phyloP scores from a whole-genome alignment of 2,329 filamentous ascomycete species.

The Zymoseptoria passerinii region DNA sequence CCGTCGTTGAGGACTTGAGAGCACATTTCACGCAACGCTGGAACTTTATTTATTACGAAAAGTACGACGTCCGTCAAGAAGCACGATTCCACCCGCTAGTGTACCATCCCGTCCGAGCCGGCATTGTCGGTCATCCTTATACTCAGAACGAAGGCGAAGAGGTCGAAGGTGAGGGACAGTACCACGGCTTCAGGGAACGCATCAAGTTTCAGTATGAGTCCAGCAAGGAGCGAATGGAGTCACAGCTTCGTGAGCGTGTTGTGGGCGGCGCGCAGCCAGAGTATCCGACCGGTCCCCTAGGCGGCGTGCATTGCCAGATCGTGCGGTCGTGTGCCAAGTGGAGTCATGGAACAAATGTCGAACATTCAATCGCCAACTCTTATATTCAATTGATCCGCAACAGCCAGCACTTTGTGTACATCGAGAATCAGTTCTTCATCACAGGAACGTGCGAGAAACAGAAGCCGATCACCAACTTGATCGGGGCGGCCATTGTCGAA shows the following conservation, averaged over 20 bases:
- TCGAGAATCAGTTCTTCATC: constrained; percentile 99
- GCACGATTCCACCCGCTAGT: constrained; percentile 38
- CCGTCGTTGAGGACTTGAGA: constrained; percentile 64
- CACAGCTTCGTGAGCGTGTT: constrained; percentile 14
- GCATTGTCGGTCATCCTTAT: constrained; percentile 29
- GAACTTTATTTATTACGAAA: constrained; percentile 83
- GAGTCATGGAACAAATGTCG: constrained; percentile 51
- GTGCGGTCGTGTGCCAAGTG: constrained; percentile 52
- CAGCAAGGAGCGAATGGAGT: constrained; percentile 18
- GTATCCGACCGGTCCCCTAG: constrained; percentile 42
- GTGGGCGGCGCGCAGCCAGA: constrained; percentile 7
- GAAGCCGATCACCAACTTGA: constrained; percentile 65
- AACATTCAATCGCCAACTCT: constrained; percentile 86
- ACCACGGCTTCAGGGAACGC: constrained; percentile 25
- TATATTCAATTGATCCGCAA: constrained; percentile 92
- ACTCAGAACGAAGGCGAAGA: constrained; percentile 19
- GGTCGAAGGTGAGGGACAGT: constrained; percentile 23
- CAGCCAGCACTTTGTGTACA: constrained; percentile 91
- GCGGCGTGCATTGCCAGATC: constrained; percentile 71
- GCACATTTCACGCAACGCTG: constrained; percentile 78
- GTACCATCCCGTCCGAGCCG: constrained; percentile 30
- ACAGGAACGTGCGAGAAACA: constrained; percentile 57
- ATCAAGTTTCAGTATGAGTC: constrained; percentile 24
- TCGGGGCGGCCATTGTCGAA: constrained; percentile 70
- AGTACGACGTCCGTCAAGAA: constrained; percentile 58